phyloP scores from a whole-genome alignment of 2,329 filamentous ascomycete species.

The Ophiostoma perfectum region DNA sequence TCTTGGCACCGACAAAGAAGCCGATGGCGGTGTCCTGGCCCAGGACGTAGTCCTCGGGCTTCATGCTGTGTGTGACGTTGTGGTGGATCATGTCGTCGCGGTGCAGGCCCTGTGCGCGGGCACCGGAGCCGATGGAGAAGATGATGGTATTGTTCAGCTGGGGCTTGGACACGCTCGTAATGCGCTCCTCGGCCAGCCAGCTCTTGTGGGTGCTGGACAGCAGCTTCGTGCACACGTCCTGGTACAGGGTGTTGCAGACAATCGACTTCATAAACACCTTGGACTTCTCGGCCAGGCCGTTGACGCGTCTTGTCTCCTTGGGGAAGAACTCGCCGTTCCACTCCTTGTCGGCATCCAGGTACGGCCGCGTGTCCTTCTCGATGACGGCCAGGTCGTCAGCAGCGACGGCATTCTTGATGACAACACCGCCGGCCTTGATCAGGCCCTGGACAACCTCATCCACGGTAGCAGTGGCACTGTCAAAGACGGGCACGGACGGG shows the following conservation, averaged over 20 bases:
- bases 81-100: constrained; percentile 32
- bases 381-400: constrained; percentile 9
- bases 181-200: constrained; percentile 18
- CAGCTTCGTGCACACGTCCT: constrained; percentile 2
- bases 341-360: constrained; percentile 11
- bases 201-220: constrained; percentile 9
- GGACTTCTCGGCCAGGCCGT: constrained; percentile 17
- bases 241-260: constrained; percentile 17
- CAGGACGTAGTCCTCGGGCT: constrained; percentile 17
- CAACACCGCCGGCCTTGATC: constrained; percentile 14
- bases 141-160: constrained; percentile 33
- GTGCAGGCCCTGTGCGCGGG: constrained; percentile 27
- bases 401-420: constrained; percentile 11
- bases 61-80: constrained; percentile 21
- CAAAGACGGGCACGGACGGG: not conserved
- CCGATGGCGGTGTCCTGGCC: constrained; percentile 31
- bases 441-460: constrained; percentile 13
- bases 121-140: constrained; percentile 29
- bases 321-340: constrained; percentile 23
- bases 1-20: constrained; percentile 35
- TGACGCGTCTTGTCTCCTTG: constrained; percentile 19
- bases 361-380: constrained; percentile 18
- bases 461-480: not conserved
- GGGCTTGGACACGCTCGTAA: constrained; percentile 17
- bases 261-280: constrained; percentile 11